Evolutionary conservation across 192 early-diverging fungal species (phyloP).

Genomic region (Jimgerdemannia lactiflua): DNA sequence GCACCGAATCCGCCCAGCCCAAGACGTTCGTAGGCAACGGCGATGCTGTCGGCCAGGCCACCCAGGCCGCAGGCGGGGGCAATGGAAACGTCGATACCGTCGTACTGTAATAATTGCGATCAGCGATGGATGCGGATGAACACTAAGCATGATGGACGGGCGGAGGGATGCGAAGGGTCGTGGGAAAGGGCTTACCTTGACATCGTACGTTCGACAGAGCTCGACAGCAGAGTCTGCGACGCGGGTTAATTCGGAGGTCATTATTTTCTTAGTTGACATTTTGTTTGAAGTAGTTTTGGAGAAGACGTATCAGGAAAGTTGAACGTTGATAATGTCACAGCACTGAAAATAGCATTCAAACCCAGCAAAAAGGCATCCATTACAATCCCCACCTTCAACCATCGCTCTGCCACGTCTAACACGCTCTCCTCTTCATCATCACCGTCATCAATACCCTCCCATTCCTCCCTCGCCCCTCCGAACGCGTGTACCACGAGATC

Average conservation of each 20-base stretch:
- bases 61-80: conserved; percentile 10
- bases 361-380: background rate
- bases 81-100: conserved; percentile 14
- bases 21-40: conserved; percentile 5
- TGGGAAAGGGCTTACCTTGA: background rate
- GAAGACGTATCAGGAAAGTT: no score
- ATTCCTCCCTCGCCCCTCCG: background rate
- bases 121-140: background rate
- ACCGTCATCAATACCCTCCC: no score
- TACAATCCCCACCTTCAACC: background rate
- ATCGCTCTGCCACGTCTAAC: background rate
- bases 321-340: no score
- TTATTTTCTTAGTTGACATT: background rate
- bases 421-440: background rate
- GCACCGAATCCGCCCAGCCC: conserved; percentile 7
- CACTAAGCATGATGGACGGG: background rate
- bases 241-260: conserved; percentile 1
- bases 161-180: background rate
- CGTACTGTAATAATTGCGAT: background rate
- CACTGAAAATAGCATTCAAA: no score
- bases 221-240: background rate
- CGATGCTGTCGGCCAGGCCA: background rate
- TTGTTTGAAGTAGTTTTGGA: background rate
- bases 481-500: conserved; percentile 14
- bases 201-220: background rate